Evolutionary conservation across 2,329 filamentous ascomycete genomes (phyloP).

Genomic region (Aureobasidium namibiae): DNA sequence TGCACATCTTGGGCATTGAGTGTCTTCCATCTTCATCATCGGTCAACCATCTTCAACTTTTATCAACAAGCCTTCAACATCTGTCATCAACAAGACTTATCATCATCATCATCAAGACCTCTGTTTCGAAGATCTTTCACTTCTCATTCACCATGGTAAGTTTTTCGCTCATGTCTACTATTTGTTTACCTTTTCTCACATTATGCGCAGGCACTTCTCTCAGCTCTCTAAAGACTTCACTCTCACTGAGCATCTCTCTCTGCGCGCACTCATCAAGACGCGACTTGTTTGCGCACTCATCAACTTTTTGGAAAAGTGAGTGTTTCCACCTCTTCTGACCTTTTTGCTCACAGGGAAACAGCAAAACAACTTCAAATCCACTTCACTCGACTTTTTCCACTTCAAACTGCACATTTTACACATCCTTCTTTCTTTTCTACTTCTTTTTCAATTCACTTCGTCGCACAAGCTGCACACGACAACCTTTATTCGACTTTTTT

Average conservation of each 20-base stretch:
- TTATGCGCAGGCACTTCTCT: not conserved
- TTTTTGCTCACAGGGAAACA: not conserved
- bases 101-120: not conserved
- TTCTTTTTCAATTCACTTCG: not conserved
- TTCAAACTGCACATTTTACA: not conserved
- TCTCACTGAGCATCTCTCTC: not conserved
- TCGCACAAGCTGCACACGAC: not conserved
- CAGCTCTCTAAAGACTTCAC: not conserved
- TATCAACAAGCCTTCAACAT: not conserved
- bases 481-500: no score
- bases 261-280: not conserved
- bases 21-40: constrained; percentile 3
- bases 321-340: not conserved
- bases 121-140: not conserved
- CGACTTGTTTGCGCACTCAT: not conserved
- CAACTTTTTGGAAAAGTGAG: not conserved
- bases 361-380: not conserved
- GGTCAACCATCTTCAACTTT: not conserved
- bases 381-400: not conserved
- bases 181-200: not conserved
- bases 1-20: constrained; percentile 4
- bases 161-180: not conserved
- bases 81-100: not conserved
- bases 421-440: not conserved
- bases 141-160: not conserved